Conservation (phyloP, 768 basidiomycete genomes). For the Suillus clintonianus region DNA sequence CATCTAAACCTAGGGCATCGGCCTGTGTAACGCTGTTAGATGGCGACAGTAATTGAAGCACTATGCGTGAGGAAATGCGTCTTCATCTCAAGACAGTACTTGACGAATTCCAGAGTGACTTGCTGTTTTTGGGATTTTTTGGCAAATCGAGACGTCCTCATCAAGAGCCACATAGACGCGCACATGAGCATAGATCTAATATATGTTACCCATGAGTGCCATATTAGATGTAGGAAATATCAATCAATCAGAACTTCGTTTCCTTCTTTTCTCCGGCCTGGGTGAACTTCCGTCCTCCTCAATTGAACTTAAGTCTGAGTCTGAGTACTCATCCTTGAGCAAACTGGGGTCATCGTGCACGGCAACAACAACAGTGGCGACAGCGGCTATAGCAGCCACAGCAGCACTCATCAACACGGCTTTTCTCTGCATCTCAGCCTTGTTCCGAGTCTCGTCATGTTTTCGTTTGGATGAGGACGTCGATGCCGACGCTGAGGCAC, state of each 20-base stretch:
- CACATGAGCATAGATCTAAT: background rate
- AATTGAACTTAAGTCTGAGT: background rate
- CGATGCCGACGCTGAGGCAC: background rate
- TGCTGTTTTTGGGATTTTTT: too few relatives aligned
- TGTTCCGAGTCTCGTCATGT: background rate
- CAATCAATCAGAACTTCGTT: background rate
- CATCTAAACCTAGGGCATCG: background rate
- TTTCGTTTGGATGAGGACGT: background rate
- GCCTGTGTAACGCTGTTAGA: too few relatives aligned
- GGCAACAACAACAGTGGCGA: background rate
- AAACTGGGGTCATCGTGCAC: background rate
- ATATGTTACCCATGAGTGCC: background rate
- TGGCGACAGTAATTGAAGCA: too few relatives aligned
- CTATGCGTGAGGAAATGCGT: too few relatives aligned
- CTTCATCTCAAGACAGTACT: too few relatives aligned
- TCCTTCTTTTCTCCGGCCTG: background rate
- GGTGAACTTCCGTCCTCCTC: background rate
- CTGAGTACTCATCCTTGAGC: background rate
- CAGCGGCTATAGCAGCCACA: background rate
- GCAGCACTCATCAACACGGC: background rate
- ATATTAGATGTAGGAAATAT: background rate
- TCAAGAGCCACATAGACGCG: background rate
- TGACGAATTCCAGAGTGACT: too few relatives aligned
- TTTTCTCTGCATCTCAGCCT: background rate
- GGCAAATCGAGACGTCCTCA: too few relatives aligned